phyloP scores from a whole-genome alignment of 345 rosid species.

The Sisymbrium irio region DNA sequence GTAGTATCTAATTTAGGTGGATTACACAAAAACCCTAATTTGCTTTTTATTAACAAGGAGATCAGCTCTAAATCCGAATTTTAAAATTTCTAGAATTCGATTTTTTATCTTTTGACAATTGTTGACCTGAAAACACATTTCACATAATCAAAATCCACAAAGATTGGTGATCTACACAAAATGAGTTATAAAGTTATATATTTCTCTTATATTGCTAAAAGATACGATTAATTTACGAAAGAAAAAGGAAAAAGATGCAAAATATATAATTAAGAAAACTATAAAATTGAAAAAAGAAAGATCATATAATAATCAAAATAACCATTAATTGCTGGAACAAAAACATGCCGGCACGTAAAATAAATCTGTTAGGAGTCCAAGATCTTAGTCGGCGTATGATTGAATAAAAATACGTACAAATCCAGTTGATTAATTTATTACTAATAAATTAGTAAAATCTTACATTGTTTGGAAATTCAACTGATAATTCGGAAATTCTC shows the following conservation, averaged over 20 bases:
- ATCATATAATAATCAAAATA: too few species aligned
- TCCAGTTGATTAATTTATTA: not conserved
- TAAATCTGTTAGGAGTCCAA: too few species aligned
- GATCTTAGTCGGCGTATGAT: not conserved
- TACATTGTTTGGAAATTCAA: not conserved
- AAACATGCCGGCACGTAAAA: not conserved
- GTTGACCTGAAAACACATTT: too few species aligned
- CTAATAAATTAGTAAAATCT: not conserved
- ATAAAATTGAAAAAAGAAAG: not conserved
- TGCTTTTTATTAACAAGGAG: not conserved
- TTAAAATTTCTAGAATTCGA: too few species aligned
- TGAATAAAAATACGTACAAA: not conserved
- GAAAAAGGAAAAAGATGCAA: not conserved
- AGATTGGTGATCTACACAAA: not conserved
- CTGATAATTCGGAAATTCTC: too few species aligned
- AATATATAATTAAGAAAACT: too few species aligned
- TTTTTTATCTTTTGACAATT: too few species aligned
- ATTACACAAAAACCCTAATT: slow-evolving; percentile 10
- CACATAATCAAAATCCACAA: too few species aligned
- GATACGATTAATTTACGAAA: too few species aligned
- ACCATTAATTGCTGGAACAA: not conserved
- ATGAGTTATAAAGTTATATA: too few species aligned
- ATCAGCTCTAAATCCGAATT: slow-evolving; percentile 11
- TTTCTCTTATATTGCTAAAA: too few species aligned
- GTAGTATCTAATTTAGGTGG: not conserved